Percentiles rank a stretch among this genome's conserved stretches.
Conservation (phyloP, 2,329 filamentous ascomycete genomes). For the Sclerotinia glacialis region DNA sequence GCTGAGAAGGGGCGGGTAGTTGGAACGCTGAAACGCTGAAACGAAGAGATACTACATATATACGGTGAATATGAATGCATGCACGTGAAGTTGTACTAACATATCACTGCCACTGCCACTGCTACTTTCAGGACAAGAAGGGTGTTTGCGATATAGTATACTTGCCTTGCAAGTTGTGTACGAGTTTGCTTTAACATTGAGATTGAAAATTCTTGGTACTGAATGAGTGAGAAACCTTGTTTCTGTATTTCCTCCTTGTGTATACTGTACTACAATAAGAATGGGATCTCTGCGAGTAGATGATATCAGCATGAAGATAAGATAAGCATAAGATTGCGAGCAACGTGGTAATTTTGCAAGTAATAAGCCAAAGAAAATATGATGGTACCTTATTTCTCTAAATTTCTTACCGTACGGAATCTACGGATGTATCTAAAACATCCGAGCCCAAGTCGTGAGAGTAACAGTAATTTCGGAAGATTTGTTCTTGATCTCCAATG, state of each 20-base stretch:
- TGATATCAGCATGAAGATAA: not conserved
- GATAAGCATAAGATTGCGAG: slow-evolving; percentile 3
- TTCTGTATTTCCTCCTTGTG: not conserved
- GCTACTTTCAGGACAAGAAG: not conserved
- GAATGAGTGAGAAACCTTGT: not conserved
- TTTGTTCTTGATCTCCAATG: slow-evolving; percentile 4
- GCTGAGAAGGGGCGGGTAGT: not conserved
- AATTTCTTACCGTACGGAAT: not conserved
- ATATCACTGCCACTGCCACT: not conserved
- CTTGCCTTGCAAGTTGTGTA: not conserved
- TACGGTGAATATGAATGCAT: not conserved
- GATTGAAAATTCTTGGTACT: not conserved
- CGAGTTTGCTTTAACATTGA: not conserved
- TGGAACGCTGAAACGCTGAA: not conserved
- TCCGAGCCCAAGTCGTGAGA: not conserved
- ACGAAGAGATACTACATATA: slow-evolving; percentile 13
- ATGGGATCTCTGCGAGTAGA: not conserved
- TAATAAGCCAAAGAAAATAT: slow-evolving; percentile 9
- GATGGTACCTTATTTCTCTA: not conserved
- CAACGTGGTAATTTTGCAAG: slow-evolving; percentile 1
- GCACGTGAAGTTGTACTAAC: not conserved
- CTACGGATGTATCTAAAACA: too few species aligned
- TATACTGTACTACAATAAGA: slow-evolving; percentile 2
- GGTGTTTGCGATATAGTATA: too few species aligned
- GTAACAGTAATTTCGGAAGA: slow-evolving; percentile 13